Base-by-base conservation (phyloP, 1,139 yeast species). In the Nakaseomyces glabratus region DNA sequence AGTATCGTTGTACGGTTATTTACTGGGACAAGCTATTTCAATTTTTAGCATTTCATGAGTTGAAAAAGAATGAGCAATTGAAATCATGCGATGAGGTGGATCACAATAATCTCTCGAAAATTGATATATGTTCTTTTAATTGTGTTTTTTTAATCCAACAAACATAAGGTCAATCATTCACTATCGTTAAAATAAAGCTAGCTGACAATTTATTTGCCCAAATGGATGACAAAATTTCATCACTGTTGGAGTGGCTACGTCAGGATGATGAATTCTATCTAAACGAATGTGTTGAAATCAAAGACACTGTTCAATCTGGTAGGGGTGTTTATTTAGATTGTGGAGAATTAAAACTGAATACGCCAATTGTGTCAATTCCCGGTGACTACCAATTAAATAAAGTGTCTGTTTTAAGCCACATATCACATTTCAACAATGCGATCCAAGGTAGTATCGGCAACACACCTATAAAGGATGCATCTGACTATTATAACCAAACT, bases 371-470 rank as follows among this genome's bases (percentile, higher is more conserved):
- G 15, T 63, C 68, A 32, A 69, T 82, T 13, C 80, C 85, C 1
- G 74, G 70, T 29, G 58, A 69, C 0, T 72, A 65, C 46, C 67
- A 84, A 38, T 50, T 84, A 33, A 84, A 82, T 52, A 67, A 67
- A 45, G 63, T 71, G 31, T 71, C 88, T 0, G 71, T 77, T 16
- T 61, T 59, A 6, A 60, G 44, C 29, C 73, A 71, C 26, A 52
- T 69, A 14, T 19, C 13, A n/a, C n/a, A 15, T 15, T 21, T 9
- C 19, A 21, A 29, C n/a, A 20, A 14, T 20, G 12, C 14, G 1
- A 20, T 20, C 13, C 12, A 13, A 13, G 32, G 6, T 10, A 13
- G 60, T 31, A 55, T 55, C 11, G 42, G 46, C 2, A 42, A 47
- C n/a, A 35, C 53, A 6, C 37, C 39, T 2, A 35, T 56, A 1